Conservation (phyloP, 2,329 filamentous ascomycete genomes). For the Penicillium brevicompactum region DNA sequence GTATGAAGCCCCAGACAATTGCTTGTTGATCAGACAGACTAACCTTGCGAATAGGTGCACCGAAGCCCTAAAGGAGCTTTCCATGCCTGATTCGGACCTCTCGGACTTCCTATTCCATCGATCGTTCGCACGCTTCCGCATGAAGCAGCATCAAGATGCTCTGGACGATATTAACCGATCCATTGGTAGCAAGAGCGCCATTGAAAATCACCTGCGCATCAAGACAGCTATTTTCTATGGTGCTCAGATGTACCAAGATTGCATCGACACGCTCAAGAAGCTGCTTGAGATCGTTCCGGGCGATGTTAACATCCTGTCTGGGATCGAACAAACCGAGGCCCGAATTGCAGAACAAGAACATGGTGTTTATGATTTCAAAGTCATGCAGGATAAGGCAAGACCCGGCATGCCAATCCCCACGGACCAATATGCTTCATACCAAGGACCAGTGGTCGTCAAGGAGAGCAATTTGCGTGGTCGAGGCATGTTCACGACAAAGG, state of each 20-base stretch:
- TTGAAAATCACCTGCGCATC: slow-evolving; percentile 50
- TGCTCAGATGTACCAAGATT: slow-evolving; percentile 41
- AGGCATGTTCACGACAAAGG: slow-evolving; percentile 54
- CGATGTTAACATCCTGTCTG: no score
- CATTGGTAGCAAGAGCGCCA: slow-evolving; percentile 10
- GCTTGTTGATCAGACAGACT: background rate
- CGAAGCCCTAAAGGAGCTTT: slow-evolving; percentile 35
- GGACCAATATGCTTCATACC: slow-evolving; percentile 45
- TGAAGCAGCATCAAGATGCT: slow-evolving; percentile 35
- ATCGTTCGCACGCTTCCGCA: slow-evolving; percentile 34
- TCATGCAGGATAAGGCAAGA: slow-evolving; percentile 31
- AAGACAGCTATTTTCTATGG: slow-evolving; percentile 49
- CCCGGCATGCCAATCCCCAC: slow-evolving; percentile 7
- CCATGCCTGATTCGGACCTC: slow-evolving; percentile 39
- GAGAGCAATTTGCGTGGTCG: slow-evolving; percentile 46
- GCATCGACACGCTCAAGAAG: slow-evolving; percentile 35
- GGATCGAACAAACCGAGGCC: no score
- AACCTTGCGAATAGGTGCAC: slow-evolving; percentile 38
- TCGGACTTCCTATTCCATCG: slow-evolving; percentile 38
- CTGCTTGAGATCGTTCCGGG: slow-evolving; percentile 37
- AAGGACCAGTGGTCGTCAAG: slow-evolving; percentile 45
- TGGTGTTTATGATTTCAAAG: slow-evolving; percentile 22
- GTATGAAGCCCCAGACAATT: background rate
- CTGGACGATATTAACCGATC: slow-evolving; percentile 32
- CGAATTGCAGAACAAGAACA: slow-evolving; percentile 19